Base-by-base conservation (phyloP, 139 green algal genomes). In the Chlorella ohadii region DNA sequence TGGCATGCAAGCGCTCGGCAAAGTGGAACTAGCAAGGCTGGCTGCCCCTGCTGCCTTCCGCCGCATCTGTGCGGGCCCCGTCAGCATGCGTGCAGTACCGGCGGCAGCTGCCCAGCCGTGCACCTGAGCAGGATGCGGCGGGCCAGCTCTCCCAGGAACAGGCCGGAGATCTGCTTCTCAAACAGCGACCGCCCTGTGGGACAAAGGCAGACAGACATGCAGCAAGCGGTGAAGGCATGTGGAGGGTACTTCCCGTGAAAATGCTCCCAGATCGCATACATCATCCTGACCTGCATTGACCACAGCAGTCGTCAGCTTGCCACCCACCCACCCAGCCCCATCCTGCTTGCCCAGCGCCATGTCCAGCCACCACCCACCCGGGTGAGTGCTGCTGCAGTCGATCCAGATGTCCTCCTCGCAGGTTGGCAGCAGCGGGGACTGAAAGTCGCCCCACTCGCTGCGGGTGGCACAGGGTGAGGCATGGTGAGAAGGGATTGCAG, bases 121-220 rank as follows among this genome's bases (percentile, higher is more conserved):
- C 59, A 89, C 55, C 84, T 85, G 3, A 96, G 82, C 81, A 98
- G 82, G 28, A 97, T 86, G 77, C 92, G 90, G 23, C 96, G 88
- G 17, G 92, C 94, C 17, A 96, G 85, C 74, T 98, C 96, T 0
- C 96, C 96, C 61, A 98, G 87, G 86, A 96, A 98, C 89, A 98
- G 92, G 13, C 96, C 96, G 15, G 83, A 89, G 38, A 98, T 94
- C 81, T 98, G 83, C 90, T 99, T 98, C 91, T 98, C 96, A 89
- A 97, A 96, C 63, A 93, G 51, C 85, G 94, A 92, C 73, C 87
- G 80, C 38, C 94, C 92, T 87, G 88, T 56, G 68, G 34, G 36
- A 7, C 19, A 34, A 6, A 20, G 22, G 31, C 25, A 66, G 31
- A 11, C 47, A 22, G 9, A 23, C 66, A 15, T 17, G 38, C 36